Base-by-base conservation (phyloP, 257 asterid species). In the Solanum appendiculatum region DNA sequence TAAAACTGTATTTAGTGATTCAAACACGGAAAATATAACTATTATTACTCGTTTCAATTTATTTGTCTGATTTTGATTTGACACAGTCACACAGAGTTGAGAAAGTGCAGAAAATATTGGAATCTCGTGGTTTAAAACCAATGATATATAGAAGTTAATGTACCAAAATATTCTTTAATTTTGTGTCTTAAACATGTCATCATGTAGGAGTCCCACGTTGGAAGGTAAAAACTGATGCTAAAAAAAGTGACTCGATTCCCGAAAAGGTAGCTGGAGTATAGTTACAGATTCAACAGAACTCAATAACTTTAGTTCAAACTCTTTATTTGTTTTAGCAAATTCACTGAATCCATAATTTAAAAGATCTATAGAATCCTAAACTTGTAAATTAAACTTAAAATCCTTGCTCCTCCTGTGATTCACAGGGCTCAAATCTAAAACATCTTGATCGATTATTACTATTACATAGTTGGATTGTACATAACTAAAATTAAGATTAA, bases 181-280 rank as follows among this genome's bases (percentile, higher is more conserved):
- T 66, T 13, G 2, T 27, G 0, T 0, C 0, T 1, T 27, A 29
- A 66, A 27, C 11, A 13, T 29, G 20, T 27, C 5, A 27, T n/a
- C n/a, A n/a, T n/a, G n/a, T n/a, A n/a, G n/a, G 2, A 1, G 20
- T 27, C 36, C 3, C 34, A 13, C 4, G 3, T 27, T 27, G 34
- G 31, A 66, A 10, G 23, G 2, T 56, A 56, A 20, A 21, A 7
- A n/a, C n/a, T 1, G 11, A 12, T 56, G 3, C 5, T 56, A 7
- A 1, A 2, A 56, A 56, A 56, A 5, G 5, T 3, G 6, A 29
- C 9, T 66, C 21, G 29, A 27, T 66, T 66, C 20, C 3, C 11
- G 2, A 2, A 3, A 66, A 63, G 16, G 7, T 3, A 10, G 18
- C 3, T n/a, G 7, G 1, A 60, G 6, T 60, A n/a, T 23, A 64